phyloP scores from a whole-genome alignment of 2,329 filamentous ascomycete genomes.

The Aspergillus phoenicis region DNA sequence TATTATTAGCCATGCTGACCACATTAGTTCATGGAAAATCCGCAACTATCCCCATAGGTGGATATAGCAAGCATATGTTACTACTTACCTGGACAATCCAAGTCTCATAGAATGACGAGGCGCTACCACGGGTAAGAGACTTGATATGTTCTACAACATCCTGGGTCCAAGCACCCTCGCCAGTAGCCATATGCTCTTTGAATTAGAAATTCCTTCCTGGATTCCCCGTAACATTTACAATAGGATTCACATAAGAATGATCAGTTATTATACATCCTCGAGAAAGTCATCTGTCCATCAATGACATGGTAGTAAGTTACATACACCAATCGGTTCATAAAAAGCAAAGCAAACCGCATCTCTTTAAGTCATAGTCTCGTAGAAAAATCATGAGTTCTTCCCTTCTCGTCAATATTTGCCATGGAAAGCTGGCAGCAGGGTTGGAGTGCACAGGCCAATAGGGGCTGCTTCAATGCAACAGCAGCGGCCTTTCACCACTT shows the following conservation, averaged over 20 bases:
- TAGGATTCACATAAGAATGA: background rate
- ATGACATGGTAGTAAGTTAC: background rate
- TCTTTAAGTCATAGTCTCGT: conserved; percentile 3
- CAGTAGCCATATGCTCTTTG: too few species aligned
- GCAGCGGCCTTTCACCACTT: background rate
- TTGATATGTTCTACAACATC: background rate
- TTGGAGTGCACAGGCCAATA: background rate
- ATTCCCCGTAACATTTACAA: background rate
- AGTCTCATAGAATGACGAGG: too few species aligned
- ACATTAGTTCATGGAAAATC: background rate
- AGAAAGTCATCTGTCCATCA: conserved; percentile 1
- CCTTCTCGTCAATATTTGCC: background rate
- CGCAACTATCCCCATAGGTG: background rate
- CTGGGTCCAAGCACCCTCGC: background rate
- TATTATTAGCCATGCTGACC: background rate
- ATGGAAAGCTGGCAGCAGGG: background rate
- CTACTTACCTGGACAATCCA: too few species aligned
- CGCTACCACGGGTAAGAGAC: too few species aligned
- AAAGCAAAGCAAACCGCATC: background rate
- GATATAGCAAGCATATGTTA: background rate
- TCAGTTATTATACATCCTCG: background rate
- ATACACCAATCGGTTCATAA: background rate
- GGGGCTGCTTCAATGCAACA: background rate
- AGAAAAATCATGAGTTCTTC: background rate
- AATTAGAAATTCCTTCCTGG: background rate